Conservation (phyloP, 495 filamentous ascomycete species). For the Delitschia confertaspora region DNA sequence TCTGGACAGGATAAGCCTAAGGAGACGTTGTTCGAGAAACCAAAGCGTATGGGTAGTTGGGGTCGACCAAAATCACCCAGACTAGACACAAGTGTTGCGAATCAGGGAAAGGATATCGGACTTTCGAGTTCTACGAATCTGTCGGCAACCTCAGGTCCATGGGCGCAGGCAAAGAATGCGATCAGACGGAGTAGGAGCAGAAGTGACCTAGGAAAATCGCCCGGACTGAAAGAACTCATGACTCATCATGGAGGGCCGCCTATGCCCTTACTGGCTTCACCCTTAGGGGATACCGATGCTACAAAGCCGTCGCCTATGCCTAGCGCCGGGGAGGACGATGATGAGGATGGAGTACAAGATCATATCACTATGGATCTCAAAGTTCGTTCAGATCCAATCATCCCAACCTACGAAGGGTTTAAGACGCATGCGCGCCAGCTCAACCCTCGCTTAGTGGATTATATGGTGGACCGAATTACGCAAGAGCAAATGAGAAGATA, state of each 20-base stretch:
- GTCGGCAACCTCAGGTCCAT: constrained; percentile 40
- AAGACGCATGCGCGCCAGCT: constrained; percentile 61
- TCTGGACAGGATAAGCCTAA: constrained; percentile 10
- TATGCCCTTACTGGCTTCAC: constrained; percentile 43
- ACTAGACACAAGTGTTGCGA: constrained; percentile 27
- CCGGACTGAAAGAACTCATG: constrained; percentile 33
- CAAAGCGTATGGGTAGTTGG: constrained; percentile 28
- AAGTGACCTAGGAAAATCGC: constrained; percentile 55
- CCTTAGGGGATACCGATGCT: constrained; percentile 29
- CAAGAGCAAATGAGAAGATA: constrained; percentile 72
- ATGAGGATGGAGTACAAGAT: constrained; percentile 41
- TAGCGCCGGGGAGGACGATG: constrained; percentile 46
- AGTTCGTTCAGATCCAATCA: constrained; percentile 39
- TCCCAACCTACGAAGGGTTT: constrained; percentile 71
- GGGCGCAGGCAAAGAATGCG: constrained; percentile 39
- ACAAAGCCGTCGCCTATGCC: constrained; percentile 28
- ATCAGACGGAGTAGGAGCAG: constrained; percentile 60
- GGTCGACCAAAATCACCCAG: constrained; percentile 29
- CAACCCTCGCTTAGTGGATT: constrained; percentile 59
- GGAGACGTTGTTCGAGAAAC: constrained; percentile 16
- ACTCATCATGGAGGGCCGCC: constrained; percentile 53
- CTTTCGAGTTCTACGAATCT: constrained; percentile 38
- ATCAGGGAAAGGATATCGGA: constrained; percentile 12
- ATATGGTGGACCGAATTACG: constrained; percentile 73
- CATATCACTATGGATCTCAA: constrained; percentile 36